These are phyloP conservation scores for Thalassiosira oceanica DNA, from an alignment of 352 stramenopile species.

Conservation along the genomic window DNA sequence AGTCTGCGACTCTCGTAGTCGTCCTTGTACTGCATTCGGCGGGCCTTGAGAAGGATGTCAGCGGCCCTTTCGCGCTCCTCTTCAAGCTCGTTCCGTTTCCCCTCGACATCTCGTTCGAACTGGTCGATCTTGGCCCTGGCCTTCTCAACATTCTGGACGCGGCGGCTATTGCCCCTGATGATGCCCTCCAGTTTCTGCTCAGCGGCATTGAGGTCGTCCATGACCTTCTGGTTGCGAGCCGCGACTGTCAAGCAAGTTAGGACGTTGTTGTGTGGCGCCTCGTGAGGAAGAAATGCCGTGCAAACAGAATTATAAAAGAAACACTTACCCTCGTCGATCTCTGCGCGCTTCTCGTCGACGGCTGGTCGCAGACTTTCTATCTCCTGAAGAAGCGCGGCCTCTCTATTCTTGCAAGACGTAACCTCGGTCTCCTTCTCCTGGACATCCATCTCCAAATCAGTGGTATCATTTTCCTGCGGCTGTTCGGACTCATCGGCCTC, in stretches of 20 bases:
- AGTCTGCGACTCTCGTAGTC: no score
- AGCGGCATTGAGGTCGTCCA: conserved; percentile 61
- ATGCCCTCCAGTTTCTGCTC: conserved; percentile 55
- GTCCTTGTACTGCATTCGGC: conserved; percentile 19
- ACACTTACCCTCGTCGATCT: conserved; percentile 72
- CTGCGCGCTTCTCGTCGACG: conserved; percentile 42
- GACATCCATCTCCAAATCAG: conserved; percentile 68
- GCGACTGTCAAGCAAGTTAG: no score
- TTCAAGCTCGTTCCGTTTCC: no score
- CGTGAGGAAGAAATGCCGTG: no score
- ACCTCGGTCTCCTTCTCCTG: conserved; percentile 44
- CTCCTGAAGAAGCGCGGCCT: conserved; percentile 29
- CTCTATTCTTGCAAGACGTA: conserved; percentile 45
- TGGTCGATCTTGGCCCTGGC: conserved; percentile 63
- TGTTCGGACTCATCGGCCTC: conserved; percentile 54
- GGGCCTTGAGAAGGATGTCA: conserved; percentile 37
- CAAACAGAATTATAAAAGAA: no score
- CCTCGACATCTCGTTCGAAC: conserved; percentile 50
- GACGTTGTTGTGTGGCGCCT: no score
- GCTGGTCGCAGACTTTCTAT: conserved; percentile 47
- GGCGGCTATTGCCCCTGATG: conserved; percentile 38
- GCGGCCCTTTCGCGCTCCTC: conserved; percentile 31
- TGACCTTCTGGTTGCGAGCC: conserved; percentile 63
- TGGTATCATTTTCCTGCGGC: conserved; percentile 65
- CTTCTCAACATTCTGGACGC: conserved; percentile 60